phyloP scores from a whole-genome alignment of 2,329 filamentous ascomycete species.

The Sclerotinia borealis region DNA sequence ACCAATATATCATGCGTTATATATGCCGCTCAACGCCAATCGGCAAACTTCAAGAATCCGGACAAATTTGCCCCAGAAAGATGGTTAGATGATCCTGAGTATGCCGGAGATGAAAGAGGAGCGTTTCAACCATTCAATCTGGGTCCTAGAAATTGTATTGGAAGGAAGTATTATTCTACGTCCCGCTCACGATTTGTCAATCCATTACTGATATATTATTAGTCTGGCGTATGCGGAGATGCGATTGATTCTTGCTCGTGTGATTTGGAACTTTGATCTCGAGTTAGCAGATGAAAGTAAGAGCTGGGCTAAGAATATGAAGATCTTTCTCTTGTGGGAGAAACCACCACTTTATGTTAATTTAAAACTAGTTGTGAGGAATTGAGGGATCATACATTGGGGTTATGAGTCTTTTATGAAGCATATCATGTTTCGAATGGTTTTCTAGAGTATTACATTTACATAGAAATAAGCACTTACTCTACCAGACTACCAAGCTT shows the following conservation, averaged over 20 bases:
- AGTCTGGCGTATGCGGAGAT: conserved; percentile 18
- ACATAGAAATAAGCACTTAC: too few species aligned
- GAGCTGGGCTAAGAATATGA: neutral
- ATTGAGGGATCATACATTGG: neutral
- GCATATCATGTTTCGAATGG: too few species aligned
- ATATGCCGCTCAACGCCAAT: neutral
- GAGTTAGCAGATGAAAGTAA: conserved; percentile 6
- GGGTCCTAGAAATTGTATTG: conserved; percentile 17
- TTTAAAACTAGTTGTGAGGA: neutral
- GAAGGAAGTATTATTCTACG: conserved; percentile 10
- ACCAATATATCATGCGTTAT: conserved; percentile 5
- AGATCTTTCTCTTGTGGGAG: neutral
- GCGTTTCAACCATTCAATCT: conserved; percentile 13
- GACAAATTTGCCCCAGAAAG: conserved; percentile 21
- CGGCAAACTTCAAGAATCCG: conserved; percentile 13
- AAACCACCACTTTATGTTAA: neutral
- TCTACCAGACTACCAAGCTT: too few species aligned
- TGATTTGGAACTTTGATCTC: conserved; percentile 17
- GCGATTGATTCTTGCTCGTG: conserved; percentile 15
- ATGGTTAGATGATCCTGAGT: conserved; percentile 30
- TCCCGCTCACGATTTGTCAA: neutral
- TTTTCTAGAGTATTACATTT: neutral
- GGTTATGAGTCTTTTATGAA: too few species aligned
- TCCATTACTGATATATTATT: neutral
- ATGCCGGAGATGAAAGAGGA: conserved; percentile 4